Conservation (phyloP, 176 grass and related monocot genomes). For the Hyparrhenia diplandra region DNA sequence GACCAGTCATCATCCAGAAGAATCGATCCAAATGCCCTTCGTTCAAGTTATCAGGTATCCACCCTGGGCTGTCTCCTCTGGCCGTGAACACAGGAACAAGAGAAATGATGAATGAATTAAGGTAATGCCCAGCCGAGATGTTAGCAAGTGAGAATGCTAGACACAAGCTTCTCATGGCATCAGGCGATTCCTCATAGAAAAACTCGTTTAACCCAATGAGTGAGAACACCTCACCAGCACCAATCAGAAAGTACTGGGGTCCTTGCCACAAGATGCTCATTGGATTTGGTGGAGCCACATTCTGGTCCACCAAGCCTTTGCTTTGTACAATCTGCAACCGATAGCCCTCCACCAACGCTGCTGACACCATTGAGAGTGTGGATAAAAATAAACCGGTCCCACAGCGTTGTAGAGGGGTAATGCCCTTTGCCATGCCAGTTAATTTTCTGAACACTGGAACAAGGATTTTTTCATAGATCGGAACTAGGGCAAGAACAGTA, state of each 20-base stretch:
- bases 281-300: constrained; percentile 29
- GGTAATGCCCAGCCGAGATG: constrained; percentile 39
- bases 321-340: constrained; percentile 31
- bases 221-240: constrained; percentile 47
- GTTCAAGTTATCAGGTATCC: constrained; percentile 70
- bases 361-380: constrained; percentile 33
- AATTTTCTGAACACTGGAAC: constrained; percentile 41
- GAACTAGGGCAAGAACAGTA: constrained; percentile 40
- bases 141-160: constrained; percentile 40
- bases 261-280: constrained; percentile 65
- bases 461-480: constrained; percentile 51
- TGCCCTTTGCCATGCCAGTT: constrained; percentile 36
- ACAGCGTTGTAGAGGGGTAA: constrained; percentile 47
- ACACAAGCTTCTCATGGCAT: constrained; percentile 51
- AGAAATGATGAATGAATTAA: constrained; percentile 54
- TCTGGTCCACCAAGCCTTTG: constrained; percentile 15
- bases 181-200: constrained; percentile 62
- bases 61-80: constrained; percentile 41
- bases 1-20: constrained; percentile 46
- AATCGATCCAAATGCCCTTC: constrained; percentile 61
- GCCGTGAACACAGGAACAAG: constrained; percentile 33
- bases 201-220: constrained; percentile 45
- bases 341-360: constrained; percentile 45
- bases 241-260: constrained; percentile 57
- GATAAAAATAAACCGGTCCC: constrained; percentile 45